phyloP scores from a whole-genome alignment of 2,329 filamentous ascomycete genomes.

The Talaromyces sp. region DNA sequence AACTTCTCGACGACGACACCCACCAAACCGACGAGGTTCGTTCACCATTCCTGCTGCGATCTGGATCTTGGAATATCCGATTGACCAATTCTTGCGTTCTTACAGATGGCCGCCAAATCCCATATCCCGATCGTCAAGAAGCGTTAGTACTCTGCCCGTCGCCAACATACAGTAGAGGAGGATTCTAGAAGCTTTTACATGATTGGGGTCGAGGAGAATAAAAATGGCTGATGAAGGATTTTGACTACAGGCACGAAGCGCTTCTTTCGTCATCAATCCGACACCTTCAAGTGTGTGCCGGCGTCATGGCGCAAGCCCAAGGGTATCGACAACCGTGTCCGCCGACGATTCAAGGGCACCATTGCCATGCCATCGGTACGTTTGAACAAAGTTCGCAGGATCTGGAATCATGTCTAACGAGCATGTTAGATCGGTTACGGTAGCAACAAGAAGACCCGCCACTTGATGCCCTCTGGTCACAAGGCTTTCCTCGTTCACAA shows the following conservation, averaged over 20 bases:
- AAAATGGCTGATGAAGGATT: slow-evolving; percentile 31
- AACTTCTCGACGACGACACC: slow-evolving; percentile 42
- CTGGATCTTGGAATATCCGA: not conserved
- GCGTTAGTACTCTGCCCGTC: slow-evolving; percentile 55
- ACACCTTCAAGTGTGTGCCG: slow-evolving; percentile 90
- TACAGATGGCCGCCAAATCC: slow-evolving; percentile 95
- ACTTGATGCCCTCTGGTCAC: slow-evolving; percentile 98
- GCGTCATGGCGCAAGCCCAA: slow-evolving; percentile 98
- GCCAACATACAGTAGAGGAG: not conserved
- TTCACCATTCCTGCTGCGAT: slow-evolving; percentile 10
- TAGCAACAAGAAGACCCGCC: slow-evolving; percentile 98
- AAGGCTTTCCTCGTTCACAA: slow-evolving; percentile 99
- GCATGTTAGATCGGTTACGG: slow-evolving; percentile 84
- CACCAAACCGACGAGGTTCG: slow-evolving; percentile 44
- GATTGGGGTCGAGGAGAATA: not conserved
- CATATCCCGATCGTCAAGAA: slow-evolving; percentile 99
- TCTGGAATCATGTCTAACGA: slow-evolving; percentile 17
- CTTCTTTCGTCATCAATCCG: slow-evolving; percentile 97
- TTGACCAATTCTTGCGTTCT: slow-evolving; percentile 12
- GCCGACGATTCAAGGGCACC: slow-evolving; percentile 94
- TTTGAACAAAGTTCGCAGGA: slow-evolving; percentile 26
- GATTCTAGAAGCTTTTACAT: not conserved
- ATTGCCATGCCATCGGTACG: slow-evolving; percentile 97
- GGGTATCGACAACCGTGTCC: slow-evolving; percentile 99
- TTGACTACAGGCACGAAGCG: slow-evolving; percentile 71